Percentiles rank a stretch among this genome's conserved stretches.
phyloP scores from a whole-genome alignment of 179 eudicot species.

The Pouteria campechiana region DNA sequence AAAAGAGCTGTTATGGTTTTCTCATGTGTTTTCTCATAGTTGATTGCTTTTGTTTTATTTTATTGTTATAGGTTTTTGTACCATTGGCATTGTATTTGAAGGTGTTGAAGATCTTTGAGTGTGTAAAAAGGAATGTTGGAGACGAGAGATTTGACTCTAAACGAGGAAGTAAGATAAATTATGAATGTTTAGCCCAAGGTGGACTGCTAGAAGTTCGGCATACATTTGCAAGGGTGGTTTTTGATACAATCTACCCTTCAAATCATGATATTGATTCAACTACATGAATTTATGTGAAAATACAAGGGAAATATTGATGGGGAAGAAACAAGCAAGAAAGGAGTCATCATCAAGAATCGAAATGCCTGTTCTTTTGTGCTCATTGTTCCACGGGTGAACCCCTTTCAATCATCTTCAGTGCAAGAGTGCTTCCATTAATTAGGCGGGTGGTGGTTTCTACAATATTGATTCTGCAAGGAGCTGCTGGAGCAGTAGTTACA shows the following conservation, averaged over 20 bases:
- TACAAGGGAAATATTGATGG: not conserved
- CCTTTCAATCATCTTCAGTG: no score
- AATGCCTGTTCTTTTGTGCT: no score
- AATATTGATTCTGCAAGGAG: no score
- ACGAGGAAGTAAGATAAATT: conserved; percentile 48
- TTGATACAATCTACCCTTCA: conserved; percentile 58
- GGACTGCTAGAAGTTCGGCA: conserved; percentile 46
- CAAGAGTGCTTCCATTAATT: no score
- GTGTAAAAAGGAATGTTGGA: conserved; percentile 38
- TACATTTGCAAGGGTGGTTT: conserved; percentile 61
- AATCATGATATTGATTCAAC: conserved; percentile 5
- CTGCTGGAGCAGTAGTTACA: no score
- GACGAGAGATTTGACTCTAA: conserved; percentile 37
- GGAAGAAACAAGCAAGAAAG: not conserved
- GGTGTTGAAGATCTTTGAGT: conserved; percentile 38
- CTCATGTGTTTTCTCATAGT: no score
- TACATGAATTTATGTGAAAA: not conserved
- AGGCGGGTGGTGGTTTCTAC: no score
- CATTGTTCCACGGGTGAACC: no score
- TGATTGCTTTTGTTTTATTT: not conserved
- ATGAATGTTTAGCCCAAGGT: conserved; percentile 43
- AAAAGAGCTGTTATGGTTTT: not conserved
- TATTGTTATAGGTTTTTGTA: conserved; percentile 52
- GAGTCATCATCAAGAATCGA: conserved; percentile 5
- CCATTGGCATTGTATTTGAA: conserved; percentile 36